Evolutionary conservation across 768 basidiomycete species (phyloP).

Genomic region (Lactifluus rugatus): DNA sequence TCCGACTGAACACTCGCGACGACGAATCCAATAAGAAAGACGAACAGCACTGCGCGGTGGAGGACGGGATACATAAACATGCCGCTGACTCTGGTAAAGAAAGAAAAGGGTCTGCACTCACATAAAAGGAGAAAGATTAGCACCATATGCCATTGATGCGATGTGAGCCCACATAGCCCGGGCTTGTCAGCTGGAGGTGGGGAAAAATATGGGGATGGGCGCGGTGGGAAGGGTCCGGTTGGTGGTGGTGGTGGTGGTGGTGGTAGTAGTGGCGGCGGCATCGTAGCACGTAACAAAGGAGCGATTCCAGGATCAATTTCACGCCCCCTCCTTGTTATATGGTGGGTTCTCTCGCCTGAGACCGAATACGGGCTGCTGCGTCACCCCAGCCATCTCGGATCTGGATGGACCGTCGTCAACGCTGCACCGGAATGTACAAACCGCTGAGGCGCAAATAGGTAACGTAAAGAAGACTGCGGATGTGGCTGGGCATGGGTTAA

Average conservation of each 20-base stretch:
- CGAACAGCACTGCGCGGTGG: background rate
- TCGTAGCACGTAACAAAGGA: background rate
- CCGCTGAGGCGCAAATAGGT: background rate
- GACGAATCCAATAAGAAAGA: background rate
- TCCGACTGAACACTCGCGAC: background rate
- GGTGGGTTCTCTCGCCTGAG: background rate
- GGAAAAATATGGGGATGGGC: background rate
- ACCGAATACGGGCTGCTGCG: background rate
- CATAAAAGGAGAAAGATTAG: background rate
- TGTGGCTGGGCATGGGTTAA: background rate
- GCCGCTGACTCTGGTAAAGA: background rate
- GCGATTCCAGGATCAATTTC: background rate
- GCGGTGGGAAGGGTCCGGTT: too few relatives aligned
- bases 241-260: background rate
- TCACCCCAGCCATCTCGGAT: background rate
- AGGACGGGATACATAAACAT: background rate
- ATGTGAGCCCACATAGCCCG: slow-evolving; percentile 2
- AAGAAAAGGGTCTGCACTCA: background rate
- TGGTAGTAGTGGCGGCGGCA: background rate
- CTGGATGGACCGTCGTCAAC: background rate
- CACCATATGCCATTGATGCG: background rate
- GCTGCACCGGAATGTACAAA: background rate
- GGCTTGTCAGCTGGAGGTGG: background rate
- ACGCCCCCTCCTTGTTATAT: background rate
- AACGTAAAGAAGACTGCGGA: background rate